Base-by-base conservation (phyloP, 495 filamentous ascomycete genomes). In the Endocarpon pusillum region DNA sequence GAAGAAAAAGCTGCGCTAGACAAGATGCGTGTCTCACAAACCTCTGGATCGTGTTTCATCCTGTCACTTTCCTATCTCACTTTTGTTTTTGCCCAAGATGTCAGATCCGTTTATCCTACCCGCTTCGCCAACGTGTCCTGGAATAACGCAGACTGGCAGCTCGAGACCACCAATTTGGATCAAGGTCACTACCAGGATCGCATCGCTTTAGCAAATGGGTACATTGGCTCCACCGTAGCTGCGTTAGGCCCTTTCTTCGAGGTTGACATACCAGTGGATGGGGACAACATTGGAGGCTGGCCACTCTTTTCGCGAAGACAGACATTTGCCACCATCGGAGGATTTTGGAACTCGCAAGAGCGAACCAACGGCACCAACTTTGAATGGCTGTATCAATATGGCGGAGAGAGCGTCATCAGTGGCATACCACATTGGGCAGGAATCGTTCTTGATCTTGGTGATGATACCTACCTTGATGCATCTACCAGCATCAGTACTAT, bases 351-450 rank as follows among this genome's bases (percentile, higher is more conserved):
- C 39, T 49, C 56, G 6, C 77, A 84, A 48, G 59, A 59, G 1
- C 66, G 55, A 21, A 73, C 66, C 0, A 76, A 72, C 23, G 62
- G 66, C 3, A 72, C 69, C 5, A 86, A 86, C 46, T 83, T 75
- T 43, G 58, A 58, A 3, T 83, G 80, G 78, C 54, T 83, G 19
- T 58, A 68, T 35, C 67, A 81, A 41, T 75, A 79, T 47, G 79
- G 78, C 11, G 65, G 65, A 18, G 80, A 86, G 45, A 75, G 67
- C 37, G 71, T 77, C 15, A 82, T 84, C 42, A 71, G 67, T 27
- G 80, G 80, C 24, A 61, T 86, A 20, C 79, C 79, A 1, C 76
- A 79, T 41, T 81, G 71, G 71, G 53, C 55, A 24, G 73, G 72
- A 7, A 48, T 81, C 19, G 49, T 75, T 17, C 49, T 79, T 14